A percentile compares a stretch with the other conserved stretches of the same genome.
phyloP scores from a whole-genome alignment of 345 rosid genomes.

The Eucalyptus fibrosa region DNA sequence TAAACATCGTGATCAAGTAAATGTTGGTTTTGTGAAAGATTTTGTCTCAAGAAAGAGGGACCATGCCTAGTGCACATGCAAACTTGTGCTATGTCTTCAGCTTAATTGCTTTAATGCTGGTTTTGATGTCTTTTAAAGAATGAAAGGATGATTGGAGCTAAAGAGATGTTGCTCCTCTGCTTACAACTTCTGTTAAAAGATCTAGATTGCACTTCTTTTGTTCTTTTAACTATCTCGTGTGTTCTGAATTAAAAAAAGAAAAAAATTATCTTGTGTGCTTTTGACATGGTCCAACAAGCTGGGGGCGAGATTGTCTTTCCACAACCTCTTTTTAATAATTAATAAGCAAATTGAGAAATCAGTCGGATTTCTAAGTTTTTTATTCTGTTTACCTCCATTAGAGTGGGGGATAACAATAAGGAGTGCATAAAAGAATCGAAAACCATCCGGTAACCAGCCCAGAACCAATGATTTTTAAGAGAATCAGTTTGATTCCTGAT shows the following conservation, averaged over 20 bases:
- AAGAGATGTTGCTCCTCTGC: not conserved
- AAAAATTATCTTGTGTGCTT: too few relatives aligned
- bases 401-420: not conserved
- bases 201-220: not conserved
- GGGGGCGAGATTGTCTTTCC: too few relatives aligned
- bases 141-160: not conserved
- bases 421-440: too few relatives aligned
- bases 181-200: not conserved
- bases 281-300: too few relatives aligned
- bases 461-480: too few relatives aligned
- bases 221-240: too few relatives aligned
- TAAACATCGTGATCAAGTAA: not conserved
- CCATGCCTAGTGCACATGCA: not conserved
- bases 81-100: not conserved
- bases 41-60: not conserved
- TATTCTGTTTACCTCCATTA: not conserved
- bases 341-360: not conserved
- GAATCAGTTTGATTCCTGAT: accelerated
- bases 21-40: not conserved
- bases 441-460: too few relatives aligned
- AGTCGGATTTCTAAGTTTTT: not conserved
- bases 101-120: not conserved
- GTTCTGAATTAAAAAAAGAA: too few relatives aligned
- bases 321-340: not conserved
- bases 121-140: not conserved